These are phyloP conservation scores for Gaultheria prostrata DNA, from an alignment of 148 eudicot species.

Conservation along the genomic window DNA sequence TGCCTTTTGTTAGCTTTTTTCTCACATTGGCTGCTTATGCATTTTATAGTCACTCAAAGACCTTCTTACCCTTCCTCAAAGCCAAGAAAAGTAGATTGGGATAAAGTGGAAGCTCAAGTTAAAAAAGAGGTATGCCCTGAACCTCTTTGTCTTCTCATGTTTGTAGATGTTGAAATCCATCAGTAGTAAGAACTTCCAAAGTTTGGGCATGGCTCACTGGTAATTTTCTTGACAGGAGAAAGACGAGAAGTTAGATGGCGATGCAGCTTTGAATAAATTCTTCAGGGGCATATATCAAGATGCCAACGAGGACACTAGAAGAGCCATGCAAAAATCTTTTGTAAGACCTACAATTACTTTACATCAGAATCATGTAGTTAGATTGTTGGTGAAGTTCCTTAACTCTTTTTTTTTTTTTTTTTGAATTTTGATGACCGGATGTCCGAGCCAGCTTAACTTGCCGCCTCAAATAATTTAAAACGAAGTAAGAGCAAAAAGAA, in stretches of 20 bases:
- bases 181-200: not conserved
- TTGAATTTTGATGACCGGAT: too few relatives aligned
- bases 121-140: conserved; percentile 53
- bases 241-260: conserved; percentile 95
- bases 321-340: conserved; percentile 97
- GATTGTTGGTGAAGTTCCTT: not conserved
- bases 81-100: conserved; percentile 70
- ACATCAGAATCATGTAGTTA: not conserved
- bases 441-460: too few relatives aligned
- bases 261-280: conserved; percentile 95
- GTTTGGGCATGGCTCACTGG: not conserved
- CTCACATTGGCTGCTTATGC: conserved; percentile 10
- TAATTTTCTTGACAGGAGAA: conserved; percentile 65
- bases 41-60: conserved; percentile 45
- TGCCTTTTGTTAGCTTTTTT: not conserved
- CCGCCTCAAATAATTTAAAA: not conserved
- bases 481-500: not conserved
- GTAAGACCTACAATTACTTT: conserved; percentile 43
- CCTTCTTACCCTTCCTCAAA: conserved; percentile 83
- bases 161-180: not conserved
- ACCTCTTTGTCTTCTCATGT: not conserved
- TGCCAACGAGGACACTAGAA: conserved; percentile 91
- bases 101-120: conserved; percentile 90
- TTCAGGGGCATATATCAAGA: conserved; percentile 75
- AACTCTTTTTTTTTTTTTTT: too few relatives aligned